Evolutionary conservation across 2,329 filamentous ascomycete species (phyloP).

Genomic region (Tolypocladium cylindrosporum): DNA sequence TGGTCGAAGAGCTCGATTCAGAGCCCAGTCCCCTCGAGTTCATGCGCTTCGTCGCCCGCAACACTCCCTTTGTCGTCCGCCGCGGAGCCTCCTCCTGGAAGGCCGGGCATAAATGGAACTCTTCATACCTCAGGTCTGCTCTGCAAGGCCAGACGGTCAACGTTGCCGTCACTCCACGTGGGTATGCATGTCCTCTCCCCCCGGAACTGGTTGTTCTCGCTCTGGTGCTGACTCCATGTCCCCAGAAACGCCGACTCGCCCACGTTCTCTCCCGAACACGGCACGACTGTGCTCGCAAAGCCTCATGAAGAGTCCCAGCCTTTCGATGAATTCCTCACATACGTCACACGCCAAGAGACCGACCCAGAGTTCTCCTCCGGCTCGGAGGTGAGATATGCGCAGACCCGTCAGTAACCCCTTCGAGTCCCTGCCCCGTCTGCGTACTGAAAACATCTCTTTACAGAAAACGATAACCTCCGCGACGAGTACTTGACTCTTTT

Average conservation of each 20-base stretch:
- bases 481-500: slow-evolving; percentile 60
- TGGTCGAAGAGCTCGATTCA: slow-evolving; percentile 49
- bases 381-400: slow-evolving; percentile 57
- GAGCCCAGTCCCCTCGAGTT: slow-evolving; percentile 70
- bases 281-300: slow-evolving; percentile 51
- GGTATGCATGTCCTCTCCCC: slow-evolving; percentile 31
- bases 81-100: slow-evolving; percentile 52
- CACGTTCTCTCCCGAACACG: slow-evolving; percentile 14
- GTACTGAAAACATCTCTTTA: background rate
- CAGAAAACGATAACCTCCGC: slow-evolving; percentile 73
- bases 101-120: slow-evolving; percentile 53
- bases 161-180: slow-evolving; percentile 66
- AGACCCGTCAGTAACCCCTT: slow-evolving; percentile 49
- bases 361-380: slow-evolving; percentile 16
- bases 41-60: slow-evolving; percentile 64
- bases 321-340: slow-evolving; percentile 53
- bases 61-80: slow-evolving; percentile 65
- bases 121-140: slow-evolving; percentile 42
- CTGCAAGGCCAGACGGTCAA: slow-evolving; percentile 53
- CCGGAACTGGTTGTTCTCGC: background rate
- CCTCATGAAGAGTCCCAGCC: slow-evolving; percentile 56
- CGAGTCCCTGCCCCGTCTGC: background rate
- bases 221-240: background rate
- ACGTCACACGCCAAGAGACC: slow-evolving; percentile 48
- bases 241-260: slow-evolving; percentile 27